A percentile compares a stretch with the other conserved stretches of the same genome.
Evolutionary conservation across 1,139 yeast species (phyloP).

Genomic region (Pneumocystis murina): DNA sequence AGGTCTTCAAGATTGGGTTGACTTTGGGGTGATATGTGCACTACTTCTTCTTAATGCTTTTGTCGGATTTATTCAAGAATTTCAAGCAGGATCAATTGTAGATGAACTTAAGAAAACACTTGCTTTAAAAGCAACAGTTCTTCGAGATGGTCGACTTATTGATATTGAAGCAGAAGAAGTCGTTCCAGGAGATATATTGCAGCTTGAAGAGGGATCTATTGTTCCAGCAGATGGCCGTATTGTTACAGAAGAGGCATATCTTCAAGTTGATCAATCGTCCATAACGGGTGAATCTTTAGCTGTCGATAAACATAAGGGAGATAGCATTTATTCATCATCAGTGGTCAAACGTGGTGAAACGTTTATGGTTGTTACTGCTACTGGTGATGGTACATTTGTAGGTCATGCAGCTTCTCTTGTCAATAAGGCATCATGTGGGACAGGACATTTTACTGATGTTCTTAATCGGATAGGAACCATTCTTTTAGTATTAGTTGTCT

Average conservation of each 20-base stretch:
- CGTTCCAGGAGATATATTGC: constrained; percentile 70
- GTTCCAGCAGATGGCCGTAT: constrained; percentile 88
- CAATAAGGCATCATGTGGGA: constrained; percentile 85
- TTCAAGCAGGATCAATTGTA: constrained; percentile 39
- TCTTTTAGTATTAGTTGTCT: constrained; percentile 74
- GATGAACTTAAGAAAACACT: constrained; percentile 32
- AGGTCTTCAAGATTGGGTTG: constrained; percentile 98
- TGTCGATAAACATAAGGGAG: constrained; percentile 84
- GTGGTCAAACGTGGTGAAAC: constrained; percentile 96
- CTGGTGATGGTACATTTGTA: constrained; percentile 85
- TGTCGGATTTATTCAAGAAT: constrained; percentile 96
- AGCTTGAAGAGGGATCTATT: constrained; percentile 66
- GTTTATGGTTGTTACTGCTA: constrained; percentile 86
- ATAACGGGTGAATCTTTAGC: constrained; percentile 97
- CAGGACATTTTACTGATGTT: constrained; percentile 95
- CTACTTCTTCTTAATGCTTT: constrained; percentile 73
- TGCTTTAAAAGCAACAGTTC: constrained; percentile 40
- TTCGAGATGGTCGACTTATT: constrained; percentile 49
- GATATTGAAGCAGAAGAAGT: constrained; percentile 55
- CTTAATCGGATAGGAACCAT: constrained; percentile 95
- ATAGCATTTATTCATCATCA: constrained; percentile 80
- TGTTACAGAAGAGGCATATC: constrained; percentile 72
- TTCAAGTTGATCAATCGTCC: constrained; percentile 95
- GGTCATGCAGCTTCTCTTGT: constrained; percentile 97
- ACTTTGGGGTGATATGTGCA: constrained; percentile 94